These are phyloP conservation scores for Austroboletus niveus DNA, from an alignment of 1,284 basidiomycete species.

Conservation along the genomic window DNA sequence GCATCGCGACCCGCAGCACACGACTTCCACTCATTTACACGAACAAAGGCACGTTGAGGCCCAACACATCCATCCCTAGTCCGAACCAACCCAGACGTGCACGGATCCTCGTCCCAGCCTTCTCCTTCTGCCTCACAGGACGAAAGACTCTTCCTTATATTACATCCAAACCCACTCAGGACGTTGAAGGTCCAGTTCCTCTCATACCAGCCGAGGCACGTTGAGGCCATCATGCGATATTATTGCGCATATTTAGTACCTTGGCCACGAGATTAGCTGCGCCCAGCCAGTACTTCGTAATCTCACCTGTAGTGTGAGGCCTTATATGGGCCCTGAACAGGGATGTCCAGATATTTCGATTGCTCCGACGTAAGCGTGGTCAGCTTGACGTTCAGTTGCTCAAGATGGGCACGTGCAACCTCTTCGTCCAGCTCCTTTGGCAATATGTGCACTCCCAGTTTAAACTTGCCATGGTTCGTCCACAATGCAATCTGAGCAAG, in stretches of 20 bases:
- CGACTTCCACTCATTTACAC: slow-evolving; percentile 1
- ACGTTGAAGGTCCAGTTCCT: slow-evolving; percentile 62
- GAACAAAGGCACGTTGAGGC: slow-evolving; percentile 39
- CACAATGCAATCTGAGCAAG: slow-evolving; percentile 98
- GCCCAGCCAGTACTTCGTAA: slow-evolving; percentile 8
- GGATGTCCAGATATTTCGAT: slow-evolving; percentile 91
- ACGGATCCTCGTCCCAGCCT: slow-evolving; percentile 7
- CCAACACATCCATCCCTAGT: slow-evolving; percentile 13
- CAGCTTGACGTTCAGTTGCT: slow-evolving; percentile 91
- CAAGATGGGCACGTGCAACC: slow-evolving; percentile 94
- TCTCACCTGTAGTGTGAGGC: slow-evolving; percentile 75
- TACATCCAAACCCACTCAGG: slow-evolving; percentile 37
- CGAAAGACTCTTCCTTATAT: slow-evolving; percentile 34
- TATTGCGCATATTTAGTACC: slow-evolving; percentile 44
- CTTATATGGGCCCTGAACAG: slow-evolving; percentile 92
- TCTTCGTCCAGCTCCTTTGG: slow-evolving; percentile 99
- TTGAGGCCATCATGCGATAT: slow-evolving; percentile 62
- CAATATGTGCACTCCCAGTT: slow-evolving; percentile 92
- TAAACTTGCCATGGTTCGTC: slow-evolving; percentile 89
- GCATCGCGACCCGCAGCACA: background rate
- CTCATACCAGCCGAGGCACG: slow-evolving; percentile 60
- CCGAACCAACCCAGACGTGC: slow-evolving; percentile 14
- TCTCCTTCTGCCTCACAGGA: slow-evolving; percentile 25
- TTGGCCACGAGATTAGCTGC: slow-evolving; percentile 34
- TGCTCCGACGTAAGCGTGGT: slow-evolving; percentile 80